Base-by-base conservation (phyloP, 495 filamentous ascomycete genomes). In the Aspergillus panamensis region DNA sequence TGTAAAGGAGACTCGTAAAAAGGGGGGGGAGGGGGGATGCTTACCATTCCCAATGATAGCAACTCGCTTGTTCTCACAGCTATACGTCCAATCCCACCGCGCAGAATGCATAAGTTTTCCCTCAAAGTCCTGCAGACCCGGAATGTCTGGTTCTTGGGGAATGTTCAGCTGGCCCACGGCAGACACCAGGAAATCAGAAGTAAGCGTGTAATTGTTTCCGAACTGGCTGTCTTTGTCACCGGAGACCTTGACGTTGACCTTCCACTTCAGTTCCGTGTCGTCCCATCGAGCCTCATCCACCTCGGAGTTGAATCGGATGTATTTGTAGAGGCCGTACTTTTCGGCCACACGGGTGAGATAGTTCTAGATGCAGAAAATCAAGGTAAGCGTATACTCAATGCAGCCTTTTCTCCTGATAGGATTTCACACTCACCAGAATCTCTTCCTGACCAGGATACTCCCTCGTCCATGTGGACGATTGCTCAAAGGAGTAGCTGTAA, bases 401-500 rank as follows among this genome's bases (percentile, higher is more conserved):
- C 4, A 13, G 21, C 20, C 19, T 12, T 29, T 37, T 19, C 3
- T 4, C 5, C 0, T 2, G 8, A 17, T 29, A 3, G 13, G 25
- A 25, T 5, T 25, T 25, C 5, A 8, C 10, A 20, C 69, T 58
- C 53, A 80, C 73, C 49, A 80, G 75, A 25, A 88, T 83, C 63
- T 88, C 86, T 48, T 77, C 75, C 53, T 86, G 84, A 0, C 84
- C 83, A 0, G 86, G 81, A 61, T 87, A 87, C 39, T 86, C 79
- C 30, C 80, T 70, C 5, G 82, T 80, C 85, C 87, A 89, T 62
- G 79, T 68, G 9, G 83, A 73, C 29, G 85, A 85, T 12, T 85
- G 84, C 30, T 84, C 85, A 59, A 88, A 89, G 5, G 82, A 81
- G 63, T 83, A 88, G 57, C 83, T 86, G 67, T 88, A 90, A 10